Evolutionary conservation across 352 stramenopile genomes (phyloP), one percentile per base, ranked within the genome.

Genomic region (Sclerospora graminicola): DNA sequence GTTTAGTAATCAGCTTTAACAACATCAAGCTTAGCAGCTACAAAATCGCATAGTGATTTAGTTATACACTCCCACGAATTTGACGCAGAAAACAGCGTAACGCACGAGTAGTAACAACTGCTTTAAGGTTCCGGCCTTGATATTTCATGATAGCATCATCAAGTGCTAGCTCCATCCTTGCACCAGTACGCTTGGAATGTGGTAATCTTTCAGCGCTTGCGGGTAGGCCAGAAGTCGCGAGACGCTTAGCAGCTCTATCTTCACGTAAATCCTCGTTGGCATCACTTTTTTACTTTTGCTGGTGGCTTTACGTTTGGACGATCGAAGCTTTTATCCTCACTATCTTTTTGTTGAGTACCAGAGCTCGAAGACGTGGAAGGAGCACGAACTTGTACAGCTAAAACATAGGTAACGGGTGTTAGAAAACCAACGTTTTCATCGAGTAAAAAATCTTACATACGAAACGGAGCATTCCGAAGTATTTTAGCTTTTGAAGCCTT

Each of bases 1-100:
- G n/a, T 36, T 41, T 16, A 60, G 27, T 7, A 60, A 20, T 54
- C 41, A 36, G 30, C 40, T 47, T 60, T 63, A 2, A 60, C 45
- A 8, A 16, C 36, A 32, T 60, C 45, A 14, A 53, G 29, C 16
- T 63, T 48, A 1, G 21, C 33, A 31, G 20, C 54, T 63, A 21
- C 18, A 31, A 39, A 34, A 21, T 5, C 41, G 24, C 29, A 47
- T 37, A n/a, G n/a, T n/a, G n/a, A n/a, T n/a, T n/a, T n/a, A n/a
- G n/a, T n/a, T n/a, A n/a, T 14, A 60, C 18, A 23, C 5, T 38
- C 26, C 10, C 32, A 15, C 20, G 1, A 0, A 21, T 29, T 26
- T 41, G 34, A 24, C 18, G 18, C 1, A 31, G 13, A 27, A 20
- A 19, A 33, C 32, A 20, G 2, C 18, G 28, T 13, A 2, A 57